A percentile compares a stretch with the other conserved stretches of the same genome.
Evolutionary conservation across 352 stramenopile species (phyloP).

Genomic region (Phytophthora tubulina): DNA sequence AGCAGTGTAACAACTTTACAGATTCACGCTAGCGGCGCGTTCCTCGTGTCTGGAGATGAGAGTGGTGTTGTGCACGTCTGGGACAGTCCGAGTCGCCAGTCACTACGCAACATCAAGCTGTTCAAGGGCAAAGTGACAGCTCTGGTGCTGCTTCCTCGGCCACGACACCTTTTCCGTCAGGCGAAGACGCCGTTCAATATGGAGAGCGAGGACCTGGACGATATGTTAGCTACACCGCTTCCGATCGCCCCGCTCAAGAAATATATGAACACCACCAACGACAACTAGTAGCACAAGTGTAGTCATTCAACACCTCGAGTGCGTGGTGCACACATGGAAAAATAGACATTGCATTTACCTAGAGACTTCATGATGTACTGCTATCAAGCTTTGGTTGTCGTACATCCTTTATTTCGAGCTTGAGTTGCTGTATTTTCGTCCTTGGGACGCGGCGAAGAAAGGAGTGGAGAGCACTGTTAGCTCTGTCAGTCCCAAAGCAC

Average conservation of each 20-base stretch:
- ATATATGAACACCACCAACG: slow-evolving; percentile 65
- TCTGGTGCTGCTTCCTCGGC: slow-evolving; percentile 59
- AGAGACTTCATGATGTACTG: not conserved
- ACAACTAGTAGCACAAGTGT: slow-evolving; percentile 31
- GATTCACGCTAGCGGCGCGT: slow-evolving; percentile 64
- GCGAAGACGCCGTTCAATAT: slow-evolving; percentile 47
- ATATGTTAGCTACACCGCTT: slow-evolving; percentile 46
- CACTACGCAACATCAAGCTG: slow-evolving; percentile 69
- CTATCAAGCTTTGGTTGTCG: too few relatives aligned
- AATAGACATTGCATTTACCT: slow-evolving; percentile 39
- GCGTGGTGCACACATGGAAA: slow-evolving; percentile 21
- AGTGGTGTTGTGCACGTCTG: slow-evolving; percentile 68
- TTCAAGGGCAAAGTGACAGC: slow-evolving; percentile 72
- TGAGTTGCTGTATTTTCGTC: slow-evolving; percentile 29
- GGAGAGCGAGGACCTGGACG: slow-evolving; percentile 45
- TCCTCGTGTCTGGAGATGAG: slow-evolving; percentile 73
- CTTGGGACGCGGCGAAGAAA: slow-evolving; percentile 42
- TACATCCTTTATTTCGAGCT: slow-evolving; percentile 18
- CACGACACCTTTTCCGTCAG: slow-evolving; percentile 71
- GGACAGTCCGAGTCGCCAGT: slow-evolving; percentile 75
- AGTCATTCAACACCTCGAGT: slow-evolving; percentile 22
- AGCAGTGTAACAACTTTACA: slow-evolving; percentile 64
- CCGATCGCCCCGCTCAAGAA: slow-evolving; percentile 81
- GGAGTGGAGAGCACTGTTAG: not conserved
- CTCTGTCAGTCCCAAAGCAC: not conserved